phyloP scores from a whole-genome alignment of 805 yeast species.

The Blastobotrys peoriensis region DNA sequence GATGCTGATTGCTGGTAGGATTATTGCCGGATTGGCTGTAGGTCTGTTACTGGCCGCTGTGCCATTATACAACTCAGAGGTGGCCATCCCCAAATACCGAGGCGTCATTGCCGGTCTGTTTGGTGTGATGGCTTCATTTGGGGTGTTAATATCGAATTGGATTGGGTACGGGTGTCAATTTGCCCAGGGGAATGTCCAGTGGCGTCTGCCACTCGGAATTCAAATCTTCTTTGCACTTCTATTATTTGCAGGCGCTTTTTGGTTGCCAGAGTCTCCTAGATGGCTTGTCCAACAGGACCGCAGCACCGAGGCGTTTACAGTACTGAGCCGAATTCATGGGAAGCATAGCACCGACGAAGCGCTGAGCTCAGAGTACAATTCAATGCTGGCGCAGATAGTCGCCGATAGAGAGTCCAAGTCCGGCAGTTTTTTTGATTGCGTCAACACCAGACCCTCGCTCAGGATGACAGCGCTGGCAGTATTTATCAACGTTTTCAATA shows the following conservation, averaged over 20 bases:
- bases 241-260: conserved; percentile 35
- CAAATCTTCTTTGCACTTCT: conserved; percentile 42
- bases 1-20: conserved; percentile 6
- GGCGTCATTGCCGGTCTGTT: conserved; percentile 5
- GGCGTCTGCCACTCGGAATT: conserved; percentile 65
- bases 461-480: no score
- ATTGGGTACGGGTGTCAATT: conserved; percentile 1
- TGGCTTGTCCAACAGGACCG: conserved; percentile 31
- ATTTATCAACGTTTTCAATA: conserved; percentile 4
- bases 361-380: not conserved
- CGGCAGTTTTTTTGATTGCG: not conserved
- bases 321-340: not conserved
- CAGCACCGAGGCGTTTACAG: conserved; percentile 16
- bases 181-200: conserved; percentile 31
- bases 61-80: conserved; percentile 3
- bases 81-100: conserved; percentile 2
- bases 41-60: conserved; percentile 2
- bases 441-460: not conserved
- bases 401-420: not conserved
- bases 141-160: conserved; percentile 5
- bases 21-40: conserved; percentile 5
- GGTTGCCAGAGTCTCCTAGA: conserved; percentile 50
- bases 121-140: conserved; percentile 3
- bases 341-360: not conserved
- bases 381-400: not conserved